phyloP scores from a whole-genome alignment of 164 flowering plant genomes.

The Houttuynia cordata region DNA sequence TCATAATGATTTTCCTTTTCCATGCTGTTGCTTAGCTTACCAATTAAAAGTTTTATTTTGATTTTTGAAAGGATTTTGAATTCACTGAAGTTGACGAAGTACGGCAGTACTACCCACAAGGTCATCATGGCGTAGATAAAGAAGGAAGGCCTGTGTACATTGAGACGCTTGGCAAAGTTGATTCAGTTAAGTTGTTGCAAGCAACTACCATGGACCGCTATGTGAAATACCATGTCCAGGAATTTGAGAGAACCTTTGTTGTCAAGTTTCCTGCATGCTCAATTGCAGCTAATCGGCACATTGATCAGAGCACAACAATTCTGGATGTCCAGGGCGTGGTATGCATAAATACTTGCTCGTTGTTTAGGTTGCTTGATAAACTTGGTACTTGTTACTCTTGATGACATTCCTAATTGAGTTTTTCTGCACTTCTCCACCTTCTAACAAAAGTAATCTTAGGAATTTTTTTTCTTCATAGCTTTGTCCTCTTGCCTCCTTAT shows the following conservation, averaged over 20 bases:
- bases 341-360: slow-evolving; percentile 4
- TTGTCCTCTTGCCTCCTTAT: background rate
- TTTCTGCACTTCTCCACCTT: too few relatives aligned
- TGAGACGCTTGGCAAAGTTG: slow-evolving; percentile 57
- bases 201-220: slow-evolving; percentile 70
- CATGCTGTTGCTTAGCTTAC: too few relatives aligned
- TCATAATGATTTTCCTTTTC: too few relatives aligned
- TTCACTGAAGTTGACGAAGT: slow-evolving; percentile 61
- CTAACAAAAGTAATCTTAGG: background rate
- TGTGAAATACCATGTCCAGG: slow-evolving; percentile 72
- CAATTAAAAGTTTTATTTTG: too few relatives aligned
- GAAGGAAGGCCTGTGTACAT: slow-evolving; percentile 77
- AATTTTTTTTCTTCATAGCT: background rate
- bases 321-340: slow-evolving; percentile 85
- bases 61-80: slow-evolving; percentile 46
- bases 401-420: too few relatives aligned
- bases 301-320: slow-evolving; percentile 64
- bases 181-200: slow-evolving; percentile 54
- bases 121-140: slow-evolving; percentile 77
- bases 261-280: slow-evolving; percentile 79
- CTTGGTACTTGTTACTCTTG: too few relatives aligned
- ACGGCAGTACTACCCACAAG: slow-evolving; percentile 57
- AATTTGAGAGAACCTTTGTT: slow-evolving; percentile 50
- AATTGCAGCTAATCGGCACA: slow-evolving; percentile 60
- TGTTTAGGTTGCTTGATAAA: background rate